Conservation (phyloP, 345 rosid species). For the Noccaea caerulescens region DNA sequence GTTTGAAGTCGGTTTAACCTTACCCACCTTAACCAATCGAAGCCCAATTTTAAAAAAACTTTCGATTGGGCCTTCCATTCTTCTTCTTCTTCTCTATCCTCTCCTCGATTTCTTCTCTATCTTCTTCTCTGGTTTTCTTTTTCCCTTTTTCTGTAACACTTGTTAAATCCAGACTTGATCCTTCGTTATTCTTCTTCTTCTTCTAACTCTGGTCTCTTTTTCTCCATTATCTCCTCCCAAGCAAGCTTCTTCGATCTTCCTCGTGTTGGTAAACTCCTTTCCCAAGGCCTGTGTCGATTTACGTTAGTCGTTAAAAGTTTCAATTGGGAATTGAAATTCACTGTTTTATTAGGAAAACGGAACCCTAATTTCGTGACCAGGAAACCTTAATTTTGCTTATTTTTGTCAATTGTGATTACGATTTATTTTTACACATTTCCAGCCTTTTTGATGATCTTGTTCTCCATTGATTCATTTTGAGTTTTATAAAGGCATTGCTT, state of each 20-base stretch:
- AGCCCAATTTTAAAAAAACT: no score
- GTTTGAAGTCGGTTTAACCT: no score
- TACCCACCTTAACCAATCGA: no score
- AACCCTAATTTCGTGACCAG: not conserved
- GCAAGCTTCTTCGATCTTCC: slow-evolving; percentile 9
- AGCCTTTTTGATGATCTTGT: not conserved
- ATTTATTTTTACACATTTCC: not conserved
- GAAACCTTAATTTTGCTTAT: not conserved
- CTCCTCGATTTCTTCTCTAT: not conserved
- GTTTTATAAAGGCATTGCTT: not conserved
- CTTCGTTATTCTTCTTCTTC: not conserved
- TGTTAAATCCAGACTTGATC: not conserved
- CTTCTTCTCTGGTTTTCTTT: not conserved
- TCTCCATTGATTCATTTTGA: not conserved
- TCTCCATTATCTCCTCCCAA: not conserved
- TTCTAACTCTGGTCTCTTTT: not conserved
- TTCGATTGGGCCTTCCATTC: no score
- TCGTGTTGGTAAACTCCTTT: slow-evolving; percentile 14
- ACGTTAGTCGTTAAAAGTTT: not conserved
- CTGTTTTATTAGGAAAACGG: not conserved
- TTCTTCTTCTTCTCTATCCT: no score
- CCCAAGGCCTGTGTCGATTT: not conserved
- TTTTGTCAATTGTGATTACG: not conserved
- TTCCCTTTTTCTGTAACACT: not conserved
- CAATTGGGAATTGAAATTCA: not conserved